phyloP scores from a whole-genome alignment of 495 filamentous ascomycete species.

The Hyaloscypha hepaticicola region DNA sequence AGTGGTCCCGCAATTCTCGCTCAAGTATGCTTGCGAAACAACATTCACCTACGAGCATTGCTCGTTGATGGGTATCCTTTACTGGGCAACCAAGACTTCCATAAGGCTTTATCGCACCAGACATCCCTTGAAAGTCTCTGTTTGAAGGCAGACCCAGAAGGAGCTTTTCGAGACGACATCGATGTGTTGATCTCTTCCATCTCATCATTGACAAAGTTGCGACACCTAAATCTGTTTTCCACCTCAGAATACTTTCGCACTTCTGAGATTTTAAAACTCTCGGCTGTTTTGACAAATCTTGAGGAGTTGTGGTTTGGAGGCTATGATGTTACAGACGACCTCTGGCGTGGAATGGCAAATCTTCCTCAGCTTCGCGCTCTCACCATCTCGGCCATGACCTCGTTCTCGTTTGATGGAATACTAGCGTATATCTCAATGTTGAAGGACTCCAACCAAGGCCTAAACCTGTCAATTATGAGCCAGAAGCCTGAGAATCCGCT shows the following conservation, averaged over 20 bases:
- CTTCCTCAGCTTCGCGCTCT: conserved; percentile 45
- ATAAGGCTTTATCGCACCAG: conserved; percentile 52
- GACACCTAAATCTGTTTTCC: conserved; percentile 49
- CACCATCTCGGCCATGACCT: conserved; percentile 45
- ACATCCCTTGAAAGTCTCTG: conserved; percentile 43
- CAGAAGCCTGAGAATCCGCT: conserved; percentile 37
- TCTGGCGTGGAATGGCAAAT: conserved; percentile 44
- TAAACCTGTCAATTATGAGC: conserved; percentile 42
- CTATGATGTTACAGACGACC: conserved; percentile 51
- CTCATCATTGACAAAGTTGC: conserved; percentile 44
- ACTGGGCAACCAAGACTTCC: conserved; percentile 46
- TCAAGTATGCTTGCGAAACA: conserved; percentile 44
- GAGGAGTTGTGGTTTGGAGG: conserved; percentile 40
- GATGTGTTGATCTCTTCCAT: conserved; percentile 50
- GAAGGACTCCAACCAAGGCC: conserved; percentile 28
- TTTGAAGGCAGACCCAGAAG: conserved; percentile 52
- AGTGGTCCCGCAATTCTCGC: conserved; percentile 51
- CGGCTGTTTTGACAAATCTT: conserved; percentile 35
- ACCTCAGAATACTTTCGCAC: conserved; percentile 55
- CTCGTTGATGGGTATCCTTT: conserved; percentile 47
- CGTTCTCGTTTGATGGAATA: conserved; percentile 47
- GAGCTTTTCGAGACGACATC: conserved; percentile 43
- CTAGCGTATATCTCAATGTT: conserved; percentile 47
- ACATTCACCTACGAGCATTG: conserved; percentile 48
- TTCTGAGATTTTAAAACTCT: conserved; percentile 50